phyloP scores from a whole-genome alignment of 495 filamentous ascomycete genomes.

The Clavariopsis aquatica region DNA sequence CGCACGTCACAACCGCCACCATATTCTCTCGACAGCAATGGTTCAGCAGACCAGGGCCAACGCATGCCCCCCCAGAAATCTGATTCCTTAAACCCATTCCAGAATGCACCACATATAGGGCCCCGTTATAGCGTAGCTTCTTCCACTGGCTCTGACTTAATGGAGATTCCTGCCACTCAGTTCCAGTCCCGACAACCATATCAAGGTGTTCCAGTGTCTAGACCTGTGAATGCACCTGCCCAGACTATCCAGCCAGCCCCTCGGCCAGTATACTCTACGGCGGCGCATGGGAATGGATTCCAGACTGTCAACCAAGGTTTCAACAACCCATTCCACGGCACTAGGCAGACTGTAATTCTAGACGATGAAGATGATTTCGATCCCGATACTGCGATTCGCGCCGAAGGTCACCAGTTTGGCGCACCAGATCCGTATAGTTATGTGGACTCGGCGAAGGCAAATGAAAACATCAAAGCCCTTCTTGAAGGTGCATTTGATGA shows the following conservation, averaged over 20 bases:
- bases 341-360: constrained; percentile 27
- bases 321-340: constrained; percentile 20
- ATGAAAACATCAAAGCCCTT: constrained; percentile 82
- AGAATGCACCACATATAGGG: constrained; percentile 12
- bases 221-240: constrained; percentile 40
- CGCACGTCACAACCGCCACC: constrained; percentile 15
- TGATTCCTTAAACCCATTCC: constrained; percentile 1
- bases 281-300: constrained; percentile 37
- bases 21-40: neutral
- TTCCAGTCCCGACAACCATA: constrained; percentile 43
- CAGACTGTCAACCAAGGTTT: constrained; percentile 35
- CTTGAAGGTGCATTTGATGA: constrained; percentile 87
- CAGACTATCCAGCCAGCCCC: constrained; percentile 33
- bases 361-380: constrained; percentile 45
- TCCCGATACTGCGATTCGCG: constrained; percentile 44
- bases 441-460: constrained; percentile 74
- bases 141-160: constrained; percentile 28
- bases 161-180: constrained; percentile 35
- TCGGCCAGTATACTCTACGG: constrained; percentile 41
- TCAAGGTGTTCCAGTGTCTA: constrained; percentile 28
- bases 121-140: constrained; percentile 23
- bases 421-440: constrained; percentile 63
- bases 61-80: neutral
- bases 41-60: neutral
- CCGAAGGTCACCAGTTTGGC: constrained; percentile 42